A percentile compares a stretch with the other conserved stretches of the same genome.
phyloP scores from a whole-genome alignment of 75 land plant genomes.

The Azolla pinnata region DNA sequence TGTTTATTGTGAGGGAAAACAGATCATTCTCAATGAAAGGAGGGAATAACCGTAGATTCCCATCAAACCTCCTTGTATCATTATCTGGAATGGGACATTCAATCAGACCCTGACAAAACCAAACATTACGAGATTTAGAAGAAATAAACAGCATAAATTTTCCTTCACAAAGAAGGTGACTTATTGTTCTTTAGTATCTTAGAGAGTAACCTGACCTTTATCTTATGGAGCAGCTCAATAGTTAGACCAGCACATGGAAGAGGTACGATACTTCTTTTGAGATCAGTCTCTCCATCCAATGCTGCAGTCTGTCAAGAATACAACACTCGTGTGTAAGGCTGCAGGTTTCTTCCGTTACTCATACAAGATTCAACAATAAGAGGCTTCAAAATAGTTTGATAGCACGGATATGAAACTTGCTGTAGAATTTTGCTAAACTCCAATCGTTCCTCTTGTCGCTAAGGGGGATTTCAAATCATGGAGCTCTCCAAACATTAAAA shows the following conservation, averaged over 20 bases:
- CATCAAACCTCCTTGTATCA: constrained; percentile 94
- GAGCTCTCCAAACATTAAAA: not conserved
- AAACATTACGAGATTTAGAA: not conserved
- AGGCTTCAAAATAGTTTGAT: too few species aligned
- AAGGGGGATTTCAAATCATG: too few species aligned
- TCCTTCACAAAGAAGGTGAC: not conserved
- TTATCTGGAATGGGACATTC: constrained; percentile 90
- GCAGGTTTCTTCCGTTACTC: too few species aligned
- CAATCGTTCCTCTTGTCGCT: too few species aligned
- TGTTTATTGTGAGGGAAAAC: constrained; percentile 71
- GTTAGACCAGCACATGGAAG: constrained; percentile 66
- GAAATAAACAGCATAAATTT: not conserved
- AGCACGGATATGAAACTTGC: too few species aligned
- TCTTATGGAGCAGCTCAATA: constrained; percentile 55
- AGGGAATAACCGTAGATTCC: constrained; percentile 76
- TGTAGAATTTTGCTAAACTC: too few species aligned
- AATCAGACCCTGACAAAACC: constrained; percentile 59
- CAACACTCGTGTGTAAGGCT: not conserved
- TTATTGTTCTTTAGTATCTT: not conserved
- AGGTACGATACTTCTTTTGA: constrained; percentile 83
- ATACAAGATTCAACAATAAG: too few species aligned
- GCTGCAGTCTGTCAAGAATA: constrained; percentile 80
- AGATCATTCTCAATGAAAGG: constrained; percentile 89
- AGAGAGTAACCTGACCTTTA: constrained; percentile 43
- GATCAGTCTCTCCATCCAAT: constrained; percentile 93